Evolutionary conservation across 2,329 filamentous ascomycete species (phyloP), one percentile per base, ranked within the genome.

Genomic region (Thelonectria rubi): DNA sequence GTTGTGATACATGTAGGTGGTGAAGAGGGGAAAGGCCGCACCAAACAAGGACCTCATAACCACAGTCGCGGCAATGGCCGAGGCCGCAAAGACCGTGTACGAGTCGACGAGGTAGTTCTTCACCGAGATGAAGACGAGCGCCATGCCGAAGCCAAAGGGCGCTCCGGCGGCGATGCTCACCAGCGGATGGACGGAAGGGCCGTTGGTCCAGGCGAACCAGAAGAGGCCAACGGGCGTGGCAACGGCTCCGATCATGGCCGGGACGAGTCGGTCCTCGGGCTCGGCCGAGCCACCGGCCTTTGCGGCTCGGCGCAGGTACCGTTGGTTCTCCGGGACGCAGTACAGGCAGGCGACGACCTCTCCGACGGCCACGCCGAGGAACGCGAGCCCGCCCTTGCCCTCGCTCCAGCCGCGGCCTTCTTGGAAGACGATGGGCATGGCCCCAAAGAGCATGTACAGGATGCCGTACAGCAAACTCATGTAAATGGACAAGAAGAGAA

Each of bases 401-500:
- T 55, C 30, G 32, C 60, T 59, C 68, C 68, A 69, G 10, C 68
- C 67, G 17, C 65, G 45, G 5, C 80, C 68, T 89, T 84, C 21
- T 21, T 69, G 67, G 77, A 90, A 97, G 59, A 96, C 82, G 63
- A 87, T 84, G 20, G 85, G 83, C 69, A 79, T 89, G 59, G 88
- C 87, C 54, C 89, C 82, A 77, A 90, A 90, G 78, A 90, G 90
- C 87, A 91, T 89, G 79, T 90, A 90, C 8, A 90, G 78, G 10
- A 90, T 76, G 3, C 88, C 88, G 72, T 91, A 91, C 9, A 93
- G 81, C 3, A 94, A 89, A 1, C 86, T 89, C 91, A 94, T 94
- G 80, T 95, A 95, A 1, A 94, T 70, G 1, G 88, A 86, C 65
- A 95, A 88, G 69, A 94, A 85, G 63, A 95, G 84, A 37, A 95